These are phyloP conservation scores for Endocladia muricata DNA, from an alignment of 31 red algal species.

Conservation along the genomic window DNA sequence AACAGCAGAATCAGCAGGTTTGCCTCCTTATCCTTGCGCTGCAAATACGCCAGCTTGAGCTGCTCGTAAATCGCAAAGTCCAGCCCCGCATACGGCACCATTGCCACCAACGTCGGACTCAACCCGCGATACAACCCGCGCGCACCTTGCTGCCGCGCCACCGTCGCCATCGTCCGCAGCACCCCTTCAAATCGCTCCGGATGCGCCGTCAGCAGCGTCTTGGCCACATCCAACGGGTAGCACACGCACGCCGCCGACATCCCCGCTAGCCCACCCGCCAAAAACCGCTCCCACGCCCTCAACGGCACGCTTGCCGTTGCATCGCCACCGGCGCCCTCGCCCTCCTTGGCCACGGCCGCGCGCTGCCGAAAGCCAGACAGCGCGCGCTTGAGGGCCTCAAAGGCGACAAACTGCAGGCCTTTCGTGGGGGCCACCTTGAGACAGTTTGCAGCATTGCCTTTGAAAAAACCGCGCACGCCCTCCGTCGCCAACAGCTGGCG, in stretches of 20 bases:
- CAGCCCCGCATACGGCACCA: slow-evolving; percentile 94
- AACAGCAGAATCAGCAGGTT: slow-evolving; percentile 57
- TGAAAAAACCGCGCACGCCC: slow-evolving; percentile 89
- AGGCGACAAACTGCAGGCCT: slow-evolving; percentile 89
- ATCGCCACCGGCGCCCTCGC: not conserved
- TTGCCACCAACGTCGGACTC: slow-evolving; percentile 85
- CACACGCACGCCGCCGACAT: slow-evolving; percentile 76
- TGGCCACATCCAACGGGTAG: slow-evolving; percentile 87
- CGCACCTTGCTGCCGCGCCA: slow-evolving; percentile 50
- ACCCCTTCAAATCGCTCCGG: slow-evolving; percentile 71
- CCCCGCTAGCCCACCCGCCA: slow-evolving; percentile 84
- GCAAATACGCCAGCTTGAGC: slow-evolving; percentile 72
- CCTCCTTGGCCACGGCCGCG: not conserved
- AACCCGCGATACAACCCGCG: slow-evolving; percentile 78
- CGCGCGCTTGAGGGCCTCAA: slow-evolving; percentile 78
- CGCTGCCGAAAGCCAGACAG: slow-evolving; percentile 38
- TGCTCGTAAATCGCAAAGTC: slow-evolving; percentile 96
- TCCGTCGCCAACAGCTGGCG: slow-evolving; percentile 55
- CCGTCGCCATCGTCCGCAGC: slow-evolving; percentile 32
- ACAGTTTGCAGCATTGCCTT: slow-evolving; percentile 91
- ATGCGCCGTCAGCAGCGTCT: slow-evolving; percentile 89
- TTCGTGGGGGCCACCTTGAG: slow-evolving; percentile 90
- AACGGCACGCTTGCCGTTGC: no score
- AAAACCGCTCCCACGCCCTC: slow-evolving; percentile 60
- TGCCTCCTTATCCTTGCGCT: slow-evolving; percentile 44